A percentile compares a stretch with the other conserved stretches of the same genome.
These are phyloP conservation scores for Fraxinus greggii DNA, from an alignment of 305 asterid species.

Conservation along the genomic window DNA sequence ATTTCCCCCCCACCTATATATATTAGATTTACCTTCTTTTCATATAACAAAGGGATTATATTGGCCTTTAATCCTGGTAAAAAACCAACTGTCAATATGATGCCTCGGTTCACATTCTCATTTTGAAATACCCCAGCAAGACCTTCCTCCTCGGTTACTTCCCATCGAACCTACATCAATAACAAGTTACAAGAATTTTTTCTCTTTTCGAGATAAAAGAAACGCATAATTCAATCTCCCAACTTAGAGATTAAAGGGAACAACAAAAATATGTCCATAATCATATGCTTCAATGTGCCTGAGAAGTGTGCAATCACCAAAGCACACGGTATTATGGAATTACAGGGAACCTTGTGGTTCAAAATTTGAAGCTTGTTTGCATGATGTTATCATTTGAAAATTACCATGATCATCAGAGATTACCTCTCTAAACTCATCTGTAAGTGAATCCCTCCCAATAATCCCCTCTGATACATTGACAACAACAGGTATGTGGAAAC, in stretches of 20 bases:
- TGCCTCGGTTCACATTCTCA: slow-evolving; percentile 38
- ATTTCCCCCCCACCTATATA: background rate
- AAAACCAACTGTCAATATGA: slow-evolving; percentile 68
- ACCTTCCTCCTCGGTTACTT: slow-evolving; percentile 43
- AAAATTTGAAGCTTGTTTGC: slow-evolving; percentile 16
- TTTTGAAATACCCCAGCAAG: slow-evolving; percentile 14
- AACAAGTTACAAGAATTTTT: slow-evolving; percentile 21
- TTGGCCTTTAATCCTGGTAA: slow-evolving; percentile 66
- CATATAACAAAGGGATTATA: slow-evolving; percentile 45
- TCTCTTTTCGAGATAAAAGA: background rate
- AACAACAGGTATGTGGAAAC: slow-evolving; percentile 45
- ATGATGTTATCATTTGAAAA: background rate
- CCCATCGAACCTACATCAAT: slow-evolving; percentile 70
- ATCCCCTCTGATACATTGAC: slow-evolving; percentile 52
- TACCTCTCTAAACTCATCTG: slow-evolving; percentile 61
- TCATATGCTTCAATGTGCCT: background rate
- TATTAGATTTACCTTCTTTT: slow-evolving; percentile 34
- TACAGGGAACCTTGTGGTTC: background rate
- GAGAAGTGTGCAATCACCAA: slow-evolving; percentile 17
- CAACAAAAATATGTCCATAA: background rate
- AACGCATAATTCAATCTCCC: background rate
- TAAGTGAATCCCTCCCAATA: slow-evolving; percentile 55
- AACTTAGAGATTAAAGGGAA: background rate
- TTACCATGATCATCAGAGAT: slow-evolving; percentile 1
- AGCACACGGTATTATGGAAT: background rate